Percentiles rank a stretch among this genome's conserved stretches.
Evolutionary conservation across 148 eudicot species (phyloP).

Genomic region (Persicaria maculosa): DNA sequence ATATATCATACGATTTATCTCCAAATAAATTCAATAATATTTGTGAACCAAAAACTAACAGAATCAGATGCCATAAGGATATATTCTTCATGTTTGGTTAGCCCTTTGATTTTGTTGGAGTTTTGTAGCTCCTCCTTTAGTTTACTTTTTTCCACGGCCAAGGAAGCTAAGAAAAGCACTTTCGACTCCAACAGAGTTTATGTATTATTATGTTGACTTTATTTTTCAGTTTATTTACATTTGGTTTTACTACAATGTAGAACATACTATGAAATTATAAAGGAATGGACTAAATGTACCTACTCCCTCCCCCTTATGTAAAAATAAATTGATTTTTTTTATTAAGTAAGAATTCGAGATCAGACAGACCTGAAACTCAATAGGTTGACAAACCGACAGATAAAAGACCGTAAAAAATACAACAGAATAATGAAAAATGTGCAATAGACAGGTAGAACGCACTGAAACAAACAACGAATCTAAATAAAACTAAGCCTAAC

Average conservation of each 20-base stretch:
- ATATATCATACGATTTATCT: neutral
- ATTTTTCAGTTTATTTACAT: neutral
- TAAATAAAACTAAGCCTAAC: too few relatives aligned
- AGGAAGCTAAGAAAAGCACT: constrained; percentile 3
- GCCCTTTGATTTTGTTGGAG: constrained; percentile 9
- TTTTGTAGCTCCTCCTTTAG: constrained; percentile 11
- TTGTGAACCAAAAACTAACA: constrained; percentile 1
- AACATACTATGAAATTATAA: too few relatives aligned
- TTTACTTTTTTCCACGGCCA: constrained; percentile 4
- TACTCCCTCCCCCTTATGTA: too few relatives aligned
- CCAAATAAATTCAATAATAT: neutral
- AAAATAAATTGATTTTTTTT: too few relatives aligned
- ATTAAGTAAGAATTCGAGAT: too few relatives aligned
- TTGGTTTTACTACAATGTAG: neutral
- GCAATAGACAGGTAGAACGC: too few relatives aligned
- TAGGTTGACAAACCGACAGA: too few relatives aligned
- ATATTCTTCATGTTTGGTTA: constrained; percentile 7
- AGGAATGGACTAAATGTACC: too few relatives aligned
- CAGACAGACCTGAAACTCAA: too few relatives aligned
- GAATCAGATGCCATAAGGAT: constrained; percentile 7
- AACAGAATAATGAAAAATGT: too few relatives aligned
- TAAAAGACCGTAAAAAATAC: too few relatives aligned
- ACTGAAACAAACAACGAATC: too few relatives aligned
- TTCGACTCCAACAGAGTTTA: neutral
- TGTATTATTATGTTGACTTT: neutral